Base-by-base conservation (phyloP, 2,329 filamentous ascomycete genomes). In the Cladosporium sp. region DNA sequence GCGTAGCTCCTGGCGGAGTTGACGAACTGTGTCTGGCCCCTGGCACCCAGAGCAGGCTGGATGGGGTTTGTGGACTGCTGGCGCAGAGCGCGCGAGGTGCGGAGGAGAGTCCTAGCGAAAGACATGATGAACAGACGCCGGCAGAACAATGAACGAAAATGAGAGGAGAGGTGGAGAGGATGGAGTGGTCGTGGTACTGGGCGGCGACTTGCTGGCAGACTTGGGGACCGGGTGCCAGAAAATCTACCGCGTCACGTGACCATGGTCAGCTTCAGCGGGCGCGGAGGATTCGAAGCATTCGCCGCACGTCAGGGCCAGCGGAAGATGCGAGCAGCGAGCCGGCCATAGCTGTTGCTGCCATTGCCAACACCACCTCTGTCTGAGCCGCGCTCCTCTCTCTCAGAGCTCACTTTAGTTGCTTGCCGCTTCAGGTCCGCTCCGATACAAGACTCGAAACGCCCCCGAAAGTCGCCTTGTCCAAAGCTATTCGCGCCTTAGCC, bases 61-160 rank as follows among this genome's bases (percentile, higher is more conserved):
- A 96, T 78, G 49, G 90, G 88, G 75, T 87, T 92, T 69, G 79
- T 77, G 70, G 78, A 83, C 70, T 83, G 80, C 66, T 81, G 78
- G 71, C 82, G 78, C 68, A 93, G 77, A 63, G 87, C 84, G 64
- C 89, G 86, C 72, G 87, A 86, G 61, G 89, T 87, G 77, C 88
- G 87, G 75, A 93, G 73, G 67, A 95, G 84, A 66, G 89, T 85
- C 74, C 89, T 84, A 71, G 89, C 81, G 69, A 93, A 83, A 68
- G 81, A 81, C 73, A 89, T 85, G 43, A 49, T 43, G 43, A 37
- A 46, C 42, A 52, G 31, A 45, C 41, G 45, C 32, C 52, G 34
- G 37, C 35, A 38, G 11, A 49, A 50, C 35, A 49, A 49, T 42
- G 35, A 38, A 38, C 8, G 35, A 38, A 38, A 38, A 38, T n/a